These are phyloP conservation scores for Arachis stenosperma DNA, from an alignment of 306 rosid species.

Conservation along the genomic window DNA sequence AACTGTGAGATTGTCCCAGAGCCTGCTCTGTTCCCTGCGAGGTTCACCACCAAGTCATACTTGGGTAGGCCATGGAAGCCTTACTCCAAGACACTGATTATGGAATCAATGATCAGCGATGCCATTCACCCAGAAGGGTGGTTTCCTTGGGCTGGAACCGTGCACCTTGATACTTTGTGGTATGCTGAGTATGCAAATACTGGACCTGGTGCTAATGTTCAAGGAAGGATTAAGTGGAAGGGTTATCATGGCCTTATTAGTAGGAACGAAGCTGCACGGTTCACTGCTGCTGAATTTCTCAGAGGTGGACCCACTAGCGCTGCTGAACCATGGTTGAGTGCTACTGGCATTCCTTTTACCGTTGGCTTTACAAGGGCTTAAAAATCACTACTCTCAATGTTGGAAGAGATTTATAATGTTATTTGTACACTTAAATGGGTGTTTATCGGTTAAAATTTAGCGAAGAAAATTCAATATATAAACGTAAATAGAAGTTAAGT, in stretches of 20 bases:
- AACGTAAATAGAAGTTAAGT: too few species aligned
- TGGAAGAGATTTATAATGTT: neutral
- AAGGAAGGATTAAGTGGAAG: constrained; percentile 58
- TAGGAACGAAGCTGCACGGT: constrained; percentile 45
- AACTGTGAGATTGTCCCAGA: constrained; percentile 69
- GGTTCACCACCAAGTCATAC: constrained; percentile 48
- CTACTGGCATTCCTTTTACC: constrained; percentile 39
- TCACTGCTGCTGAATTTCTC: constrained; percentile 49
- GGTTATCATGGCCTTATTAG: constrained; percentile 43
- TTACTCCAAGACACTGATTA: constrained; percentile 54
- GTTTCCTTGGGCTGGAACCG: constrained; percentile 52
- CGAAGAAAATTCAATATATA: too few species aligned
- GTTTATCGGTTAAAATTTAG: too few species aligned
- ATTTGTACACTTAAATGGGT: too few species aligned
- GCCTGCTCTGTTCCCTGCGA: constrained; percentile 34
- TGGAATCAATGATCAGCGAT: constrained; percentile 64
- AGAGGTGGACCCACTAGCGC: constrained; percentile 26
- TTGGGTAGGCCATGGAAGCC: constrained; percentile 81
- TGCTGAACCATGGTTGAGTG: constrained; percentile 53
- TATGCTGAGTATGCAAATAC: constrained; percentile 62
- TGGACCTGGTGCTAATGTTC: constrained; percentile 60
- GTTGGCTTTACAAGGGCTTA: constrained; percentile 25
- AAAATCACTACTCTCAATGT: neutral
- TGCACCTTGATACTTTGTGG: constrained; percentile 45
- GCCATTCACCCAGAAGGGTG: constrained; percentile 51